Evolutionary conservation across 148 eudicot species (phyloP).

Genomic region (Silene uniflora): DNA sequence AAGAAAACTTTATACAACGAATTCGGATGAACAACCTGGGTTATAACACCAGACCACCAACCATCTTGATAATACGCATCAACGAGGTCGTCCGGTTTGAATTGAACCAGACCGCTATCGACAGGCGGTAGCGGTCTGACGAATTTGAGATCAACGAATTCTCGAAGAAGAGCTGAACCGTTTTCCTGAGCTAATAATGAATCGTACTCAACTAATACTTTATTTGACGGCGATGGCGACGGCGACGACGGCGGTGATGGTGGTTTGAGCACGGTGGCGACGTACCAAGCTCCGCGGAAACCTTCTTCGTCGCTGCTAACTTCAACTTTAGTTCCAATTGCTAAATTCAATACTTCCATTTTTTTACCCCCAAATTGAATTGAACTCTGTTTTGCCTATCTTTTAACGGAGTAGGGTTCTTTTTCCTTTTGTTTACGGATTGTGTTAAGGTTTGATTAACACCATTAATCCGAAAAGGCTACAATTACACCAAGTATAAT

Average conservation of each 20-base stretch:
- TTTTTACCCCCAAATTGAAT: background rate
- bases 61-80: conserved; percentile 39
- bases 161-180: conserved; percentile 22
- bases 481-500: no score
- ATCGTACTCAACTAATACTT: conserved; percentile 27
- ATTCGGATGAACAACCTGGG: background rate
- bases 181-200: conserved; percentile 21
- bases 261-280: conserved; percentile 36
- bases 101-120: conserved; percentile 2
- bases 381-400: no score
- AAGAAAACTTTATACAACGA: conserved; percentile 18
- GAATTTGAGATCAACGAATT: conserved; percentile 19
- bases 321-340: conserved; percentile 45
- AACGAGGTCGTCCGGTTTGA: conserved; percentile 30
- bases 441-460: no score
- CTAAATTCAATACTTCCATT: conserved; percentile 7
- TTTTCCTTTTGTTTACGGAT: no score
- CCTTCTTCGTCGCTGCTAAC: conserved; percentile 53
- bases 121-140: conserved; percentile 23
- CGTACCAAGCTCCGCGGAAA: conserved; percentile 40
- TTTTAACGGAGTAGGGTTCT: no score
- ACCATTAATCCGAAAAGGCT: no score
- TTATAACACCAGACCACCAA: conserved; percentile 33
- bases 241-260: background rate
- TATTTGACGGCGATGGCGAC: background rate